These are phyloP conservation scores for Trapa incisa DNA, from an alignment of 345 rosid genomes.

Conservation along the genomic window DNA sequence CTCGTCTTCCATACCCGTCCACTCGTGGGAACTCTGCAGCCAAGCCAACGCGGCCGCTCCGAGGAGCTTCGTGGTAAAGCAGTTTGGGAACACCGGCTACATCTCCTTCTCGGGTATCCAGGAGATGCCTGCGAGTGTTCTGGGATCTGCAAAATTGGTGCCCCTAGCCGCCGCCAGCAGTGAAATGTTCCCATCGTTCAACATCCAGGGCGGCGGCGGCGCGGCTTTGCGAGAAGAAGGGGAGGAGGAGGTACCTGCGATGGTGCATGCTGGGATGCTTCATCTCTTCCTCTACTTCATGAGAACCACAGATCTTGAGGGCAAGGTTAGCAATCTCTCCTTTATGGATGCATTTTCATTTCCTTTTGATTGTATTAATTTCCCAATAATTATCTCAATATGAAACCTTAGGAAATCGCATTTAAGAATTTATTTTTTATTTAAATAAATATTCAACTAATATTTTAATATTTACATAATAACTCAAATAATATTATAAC, in stretches of 20 bases:
- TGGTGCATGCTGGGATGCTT: constrained; percentile 27
- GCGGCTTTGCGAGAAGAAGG: background rate
- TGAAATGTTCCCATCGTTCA: constrained; percentile 16
- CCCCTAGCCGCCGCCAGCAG: background rate
- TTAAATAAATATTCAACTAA: no score
- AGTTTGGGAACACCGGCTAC: constrained; percentile 27
- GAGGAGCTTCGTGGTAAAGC: constrained; percentile 16
- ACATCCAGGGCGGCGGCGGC: constrained; percentile 15
- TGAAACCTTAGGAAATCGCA: no score
- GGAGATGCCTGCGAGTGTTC: constrained; percentile 5
- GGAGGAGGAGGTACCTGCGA: background rate
- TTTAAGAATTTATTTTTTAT: no score
- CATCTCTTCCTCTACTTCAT: constrained; percentile 21
- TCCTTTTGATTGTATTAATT: no score
- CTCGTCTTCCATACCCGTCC: constrained; percentile 34
- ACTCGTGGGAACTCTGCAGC: constrained; percentile 60
- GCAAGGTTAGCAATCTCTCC: constrained; percentile 25
- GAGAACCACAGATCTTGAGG: constrained; percentile 10
- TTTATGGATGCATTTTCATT: no score
- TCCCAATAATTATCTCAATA: no score
- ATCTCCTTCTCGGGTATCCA: constrained; percentile 40
- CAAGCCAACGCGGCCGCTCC: constrained; percentile 13
- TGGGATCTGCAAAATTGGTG: background rate
- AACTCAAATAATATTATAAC: no score
- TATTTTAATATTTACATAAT: no score